phyloP scores from a whole-genome alignment of 1,139 yeast species.

The Magnusiomyces tetraspermus region DNA sequence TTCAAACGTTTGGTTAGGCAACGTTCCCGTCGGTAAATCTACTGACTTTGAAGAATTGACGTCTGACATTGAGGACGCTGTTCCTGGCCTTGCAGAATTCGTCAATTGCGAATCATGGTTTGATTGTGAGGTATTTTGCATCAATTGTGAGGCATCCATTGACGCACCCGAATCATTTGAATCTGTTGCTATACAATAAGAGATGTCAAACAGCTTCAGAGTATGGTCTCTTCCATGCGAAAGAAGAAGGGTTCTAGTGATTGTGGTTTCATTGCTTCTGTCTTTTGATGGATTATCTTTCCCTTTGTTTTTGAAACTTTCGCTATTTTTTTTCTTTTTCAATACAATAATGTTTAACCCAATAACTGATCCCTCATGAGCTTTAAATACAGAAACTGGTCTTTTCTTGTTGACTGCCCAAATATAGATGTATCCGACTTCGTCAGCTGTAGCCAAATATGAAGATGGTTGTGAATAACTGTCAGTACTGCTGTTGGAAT shows the following conservation, averaged over 20 bases:
- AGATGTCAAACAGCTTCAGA: conserved; percentile 21
- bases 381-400: conserved; percentile 31
- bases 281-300: background rate
- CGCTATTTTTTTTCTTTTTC: background rate
- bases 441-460: conserved; percentile 28
- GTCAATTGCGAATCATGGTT: background rate
- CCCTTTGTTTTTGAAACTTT: background rate
- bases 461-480: background rate
- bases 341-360: conserved; percentile 17
- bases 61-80: no score
- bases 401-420: conserved; percentile 33
- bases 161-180: background rate
- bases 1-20: conserved; percentile 3
- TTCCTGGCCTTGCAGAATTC: no score
- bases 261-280: background rate
- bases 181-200: background rate
- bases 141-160: background rate
- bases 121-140: background rate
- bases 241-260: conserved; percentile 17
- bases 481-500: background rate
- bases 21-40: background rate
- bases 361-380: conserved; percentile 30
- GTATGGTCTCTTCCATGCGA: conserved; percentile 36
- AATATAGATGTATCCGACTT: conserved; percentile 33
- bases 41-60: conserved; percentile 17